Conservation (phyloP, 306 rosid genomes). For the Malus sylvestris region DNA sequence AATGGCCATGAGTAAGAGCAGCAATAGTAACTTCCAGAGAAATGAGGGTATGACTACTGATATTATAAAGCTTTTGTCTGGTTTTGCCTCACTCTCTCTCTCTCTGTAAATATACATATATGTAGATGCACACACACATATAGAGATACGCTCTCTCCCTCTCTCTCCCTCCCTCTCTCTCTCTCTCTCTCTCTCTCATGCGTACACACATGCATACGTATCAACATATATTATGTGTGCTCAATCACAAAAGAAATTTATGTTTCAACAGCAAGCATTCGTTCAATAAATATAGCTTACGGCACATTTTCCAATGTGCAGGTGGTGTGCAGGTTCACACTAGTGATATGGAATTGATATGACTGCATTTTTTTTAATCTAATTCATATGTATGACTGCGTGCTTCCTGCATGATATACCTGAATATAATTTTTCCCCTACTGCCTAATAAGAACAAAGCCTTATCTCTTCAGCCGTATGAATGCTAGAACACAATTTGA, state of each 20-base stretch:
- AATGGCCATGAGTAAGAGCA: constrained; percentile 25
- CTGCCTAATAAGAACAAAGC: background rate
- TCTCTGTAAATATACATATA: background rate
- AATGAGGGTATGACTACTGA: constrained; percentile 36
- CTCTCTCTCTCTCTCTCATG: background rate
- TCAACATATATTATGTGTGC: background rate
- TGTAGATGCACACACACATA: background rate
- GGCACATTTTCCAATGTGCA: constrained; percentile 81
- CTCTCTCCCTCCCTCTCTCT: background rate
- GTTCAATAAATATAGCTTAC: constrained; percentile 48
- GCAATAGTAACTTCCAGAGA: constrained; percentile 17
- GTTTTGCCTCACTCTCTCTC: constrained; percentile 35
- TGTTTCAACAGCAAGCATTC: constrained; percentile 17
- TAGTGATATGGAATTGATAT: constrained; percentile 51
- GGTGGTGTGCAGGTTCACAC: constrained; percentile 87
- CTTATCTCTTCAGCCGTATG: too few relatives aligned
- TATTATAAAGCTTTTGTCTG: constrained; percentile 14
- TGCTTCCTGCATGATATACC: constrained; percentile 1
- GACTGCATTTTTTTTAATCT: background rate
- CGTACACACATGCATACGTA: too few relatives aligned
- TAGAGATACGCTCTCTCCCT: background rate
- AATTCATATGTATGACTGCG: constrained; percentile 17
- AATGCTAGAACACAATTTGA: too few relatives aligned
- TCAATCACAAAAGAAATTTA: constrained; percentile 11
- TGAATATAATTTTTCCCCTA: background rate